Percentiles rank a stretch among this genome's conserved stretches.
phyloP scores from a whole-genome alignment of 768 basidiomycete species.

The Termitomyces heimii region DNA sequence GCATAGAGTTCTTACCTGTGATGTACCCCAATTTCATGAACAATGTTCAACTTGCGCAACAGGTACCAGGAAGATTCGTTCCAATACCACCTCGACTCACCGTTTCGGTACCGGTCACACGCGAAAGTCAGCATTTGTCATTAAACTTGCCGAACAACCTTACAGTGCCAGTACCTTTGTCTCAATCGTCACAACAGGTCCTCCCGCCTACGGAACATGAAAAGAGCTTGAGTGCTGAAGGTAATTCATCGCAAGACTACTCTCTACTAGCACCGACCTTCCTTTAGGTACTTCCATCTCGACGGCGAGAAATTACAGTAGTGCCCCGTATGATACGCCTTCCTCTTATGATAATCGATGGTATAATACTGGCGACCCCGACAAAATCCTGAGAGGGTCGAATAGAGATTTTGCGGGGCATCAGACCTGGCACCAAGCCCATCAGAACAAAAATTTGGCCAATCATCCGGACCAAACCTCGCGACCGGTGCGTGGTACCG shows the following conservation, averaged over 20 bases:
- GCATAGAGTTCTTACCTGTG: conserved; percentile 1
- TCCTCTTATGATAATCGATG: not conserved
- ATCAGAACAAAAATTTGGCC: not conserved
- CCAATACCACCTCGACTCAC: not conserved
- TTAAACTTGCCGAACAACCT: not conserved
- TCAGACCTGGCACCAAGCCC: conserved; percentile 4
- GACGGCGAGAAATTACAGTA: too few species aligned
- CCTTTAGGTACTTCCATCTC: not conserved
- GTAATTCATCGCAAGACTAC: not conserved
- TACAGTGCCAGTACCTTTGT: not conserved
- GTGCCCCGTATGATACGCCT: not conserved
- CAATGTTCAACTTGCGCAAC: not conserved
- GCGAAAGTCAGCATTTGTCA: not conserved
- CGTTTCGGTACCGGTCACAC: not conserved
- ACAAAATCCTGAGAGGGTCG: not conserved
- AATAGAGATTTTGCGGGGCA: not conserved
- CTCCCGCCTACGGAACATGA: too few species aligned
- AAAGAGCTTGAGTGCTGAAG: not conserved
- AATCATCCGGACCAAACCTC: not conserved
- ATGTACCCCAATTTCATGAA: not conserved
- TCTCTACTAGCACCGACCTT: not conserved
- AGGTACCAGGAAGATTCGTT: not conserved
- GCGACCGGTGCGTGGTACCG: not conserved
- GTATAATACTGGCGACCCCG: not conserved
- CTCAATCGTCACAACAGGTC: not conserved